phyloP scores from a whole-genome alignment of 805 yeast species.

The Starmerella kuoi region DNA sequence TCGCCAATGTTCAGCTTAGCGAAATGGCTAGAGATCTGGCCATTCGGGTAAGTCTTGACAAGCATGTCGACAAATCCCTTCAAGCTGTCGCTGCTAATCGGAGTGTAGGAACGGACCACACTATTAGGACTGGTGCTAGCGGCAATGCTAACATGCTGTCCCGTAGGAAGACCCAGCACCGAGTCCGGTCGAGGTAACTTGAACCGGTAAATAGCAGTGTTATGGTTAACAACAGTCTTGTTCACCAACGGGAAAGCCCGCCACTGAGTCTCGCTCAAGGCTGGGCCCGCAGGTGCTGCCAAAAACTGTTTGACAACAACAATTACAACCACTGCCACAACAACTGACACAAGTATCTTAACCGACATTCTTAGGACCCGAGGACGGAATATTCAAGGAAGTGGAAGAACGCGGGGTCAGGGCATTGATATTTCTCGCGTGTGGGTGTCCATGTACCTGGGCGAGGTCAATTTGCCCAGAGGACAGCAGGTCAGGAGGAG shows the following conservation, averaged over 20 bases:
- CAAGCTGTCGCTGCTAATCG: slow-evolving; percentile 58
- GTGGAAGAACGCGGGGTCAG: not conserved
- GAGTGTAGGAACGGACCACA: slow-evolving; percentile 78
- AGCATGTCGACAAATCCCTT: slow-evolving; percentile 74
- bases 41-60: slow-evolving; percentile 72
- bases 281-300: not conserved
- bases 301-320: not conserved
- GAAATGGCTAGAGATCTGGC: slow-evolving; percentile 68
- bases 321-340: not conserved
- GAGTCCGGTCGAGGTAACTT: slow-evolving; percentile 65
- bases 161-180: slow-evolving; percentile 78
- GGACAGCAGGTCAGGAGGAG: no score
- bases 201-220: slow-evolving; percentile 69
- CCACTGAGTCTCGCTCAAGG: slow-evolving; percentile 14
- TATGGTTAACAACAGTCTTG: slow-evolving; percentile 64
- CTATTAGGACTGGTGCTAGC: slow-evolving; percentile 70
- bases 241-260: slow-evolving; percentile 62
- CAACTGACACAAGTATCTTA: not conserved
- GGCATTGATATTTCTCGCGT: no score
- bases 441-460: no score
- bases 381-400: no score
- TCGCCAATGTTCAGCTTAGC: slow-evolving; percentile 70
- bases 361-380: not conserved
- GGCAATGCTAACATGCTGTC: slow-evolving; percentile 79
- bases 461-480: no score